phyloP scores from a whole-genome alignment of 805 yeast genomes.

The Blastobotrys mokoenaii region DNA sequence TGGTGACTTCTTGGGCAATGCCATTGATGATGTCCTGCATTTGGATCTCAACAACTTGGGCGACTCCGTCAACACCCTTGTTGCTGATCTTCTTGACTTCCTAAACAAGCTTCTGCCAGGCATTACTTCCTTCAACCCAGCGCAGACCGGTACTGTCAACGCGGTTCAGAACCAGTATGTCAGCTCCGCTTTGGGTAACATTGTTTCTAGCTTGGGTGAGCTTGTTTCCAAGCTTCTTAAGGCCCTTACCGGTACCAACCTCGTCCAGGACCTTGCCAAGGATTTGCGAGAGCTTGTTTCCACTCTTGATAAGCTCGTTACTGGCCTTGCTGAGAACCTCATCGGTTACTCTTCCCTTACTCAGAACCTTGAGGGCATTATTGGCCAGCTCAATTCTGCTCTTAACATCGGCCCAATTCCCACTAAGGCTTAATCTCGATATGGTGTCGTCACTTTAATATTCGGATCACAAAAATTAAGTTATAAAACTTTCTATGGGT shows the following conservation, averaged over 20 bases:
- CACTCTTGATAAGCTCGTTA: background rate
- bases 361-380: background rate
- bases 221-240: background rate
- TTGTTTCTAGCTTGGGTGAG: background rate
- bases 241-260: background rate
- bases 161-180: background rate
- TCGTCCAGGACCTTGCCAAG: constrained; percentile 1
- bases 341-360: constrained; percentile 1
- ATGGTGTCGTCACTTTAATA: no score
- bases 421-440: background rate
- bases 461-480: no score
- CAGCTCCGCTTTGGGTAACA: background rate
- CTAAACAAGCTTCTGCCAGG: background rate
- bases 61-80: background rate
- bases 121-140: background rate
- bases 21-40: background rate
- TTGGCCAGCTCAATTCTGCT: background rate
- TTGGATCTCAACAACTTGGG: background rate
- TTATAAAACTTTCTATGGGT: no score
- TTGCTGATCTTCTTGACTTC: background rate
- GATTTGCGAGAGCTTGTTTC: background rate
- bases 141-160: background rate
- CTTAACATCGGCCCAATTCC: background rate
- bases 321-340: background rate
- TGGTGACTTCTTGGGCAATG: background rate